A percentile compares a stretch with the other conserved stretches of the same genome.
phyloP scores from a whole-genome alignment of 2,329 filamentous ascomycete species.

The Sporothrix sp. region DNA sequence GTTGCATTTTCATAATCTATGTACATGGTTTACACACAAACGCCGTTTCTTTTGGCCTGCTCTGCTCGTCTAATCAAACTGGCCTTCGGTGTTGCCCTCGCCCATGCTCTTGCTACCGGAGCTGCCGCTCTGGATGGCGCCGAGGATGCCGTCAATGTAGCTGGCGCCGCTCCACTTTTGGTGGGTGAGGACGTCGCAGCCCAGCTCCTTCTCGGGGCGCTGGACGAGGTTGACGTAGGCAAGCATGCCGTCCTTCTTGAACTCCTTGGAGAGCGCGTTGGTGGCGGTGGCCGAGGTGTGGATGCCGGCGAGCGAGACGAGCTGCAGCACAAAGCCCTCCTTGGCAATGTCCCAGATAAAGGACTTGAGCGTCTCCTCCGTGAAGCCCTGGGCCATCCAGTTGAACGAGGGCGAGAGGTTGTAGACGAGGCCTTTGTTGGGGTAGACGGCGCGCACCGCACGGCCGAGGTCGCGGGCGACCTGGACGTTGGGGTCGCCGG shows the following conservation, averaged over 20 bases:
- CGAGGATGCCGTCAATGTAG: conserved; percentile 82
- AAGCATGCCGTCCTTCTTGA: conserved; percentile 89
- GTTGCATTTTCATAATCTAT: too few species aligned
- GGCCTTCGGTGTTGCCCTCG: conserved; percentile 79
- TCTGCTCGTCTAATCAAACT: conserved; percentile 38
- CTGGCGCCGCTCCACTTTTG: conserved; percentile 69
- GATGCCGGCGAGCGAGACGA: conserved; percentile 56
- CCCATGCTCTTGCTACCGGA: conserved; percentile 89
- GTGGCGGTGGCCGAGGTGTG: conserved; percentile 56
- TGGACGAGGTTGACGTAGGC: conserved; percentile 96
- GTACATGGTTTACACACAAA: too few species aligned
- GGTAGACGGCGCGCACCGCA: conserved; percentile 59
- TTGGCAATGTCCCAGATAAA: conserved; percentile 96
- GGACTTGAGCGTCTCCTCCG: conserved; percentile 66
- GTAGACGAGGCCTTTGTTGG: conserved; percentile 86
- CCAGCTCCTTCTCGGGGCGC: conserved; percentile 77
- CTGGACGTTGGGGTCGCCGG: conserved; percentile 73
- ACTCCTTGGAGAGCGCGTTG: conserved; percentile 67
- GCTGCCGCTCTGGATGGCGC: conserved; percentile 84
- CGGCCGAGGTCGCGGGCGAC: conserved; percentile 67
- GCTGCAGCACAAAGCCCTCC: conserved; percentile 67
- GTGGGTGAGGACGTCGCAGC: conserved; percentile 87
- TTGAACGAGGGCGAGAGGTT: conserved; percentile 97
- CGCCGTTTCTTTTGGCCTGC: neutral
- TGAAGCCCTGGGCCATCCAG: conserved; percentile 95